These are phyloP conservation scores for Fusarium pseudonygamai DNA, from an alignment of 2,329 filamentous ascomycete species.

Conservation along the genomic window DNA sequence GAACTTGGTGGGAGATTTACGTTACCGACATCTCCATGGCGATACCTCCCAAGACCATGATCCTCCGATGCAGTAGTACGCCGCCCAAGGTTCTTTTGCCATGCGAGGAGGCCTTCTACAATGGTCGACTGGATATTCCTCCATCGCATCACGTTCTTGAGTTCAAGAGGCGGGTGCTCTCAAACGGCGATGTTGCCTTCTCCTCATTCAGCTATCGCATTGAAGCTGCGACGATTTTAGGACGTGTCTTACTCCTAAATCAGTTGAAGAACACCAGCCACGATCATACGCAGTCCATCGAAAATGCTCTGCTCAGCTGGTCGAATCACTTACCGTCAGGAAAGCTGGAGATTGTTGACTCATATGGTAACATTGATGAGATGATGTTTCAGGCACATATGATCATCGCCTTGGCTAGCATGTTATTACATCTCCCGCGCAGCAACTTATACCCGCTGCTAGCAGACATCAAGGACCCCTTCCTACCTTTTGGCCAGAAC, in stretches of 20 bases:
- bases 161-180: slow-evolving; percentile 23
- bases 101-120: slow-evolving; percentile 33
- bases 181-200: slow-evolving; percentile 25
- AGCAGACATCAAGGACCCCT: slow-evolving; percentile 17
- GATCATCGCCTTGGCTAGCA: slow-evolving; percentile 33
- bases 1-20: slow-evolving; percentile 41
- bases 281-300: slow-evolving; percentile 34
- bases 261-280: slow-evolving; percentile 22
- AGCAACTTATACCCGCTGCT: slow-evolving; percentile 23
- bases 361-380: slow-evolving; percentile 36
- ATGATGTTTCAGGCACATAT: slow-evolving; percentile 39
- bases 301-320: slow-evolving; percentile 37
- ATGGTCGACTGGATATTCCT: background rate
- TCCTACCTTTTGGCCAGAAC: slow-evolving; percentile 6
- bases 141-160: slow-evolving; percentile 26
- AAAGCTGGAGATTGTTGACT: slow-evolving; percentile 32
- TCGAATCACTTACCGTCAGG: slow-evolving; percentile 24
- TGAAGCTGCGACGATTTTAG: slow-evolving; percentile 32
- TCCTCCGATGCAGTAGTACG: slow-evolving; percentile 22
- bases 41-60: slow-evolving; percentile 12
- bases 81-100: slow-evolving; percentile 28
- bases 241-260: slow-evolving; percentile 24
- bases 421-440: slow-evolving; percentile 35
- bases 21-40: slow-evolving; percentile 37
- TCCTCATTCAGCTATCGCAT: slow-evolving; percentile 40